Conservation (phyloP, 495 filamentous ascomycete genomes). For the Penicillium fimorum region DNA sequence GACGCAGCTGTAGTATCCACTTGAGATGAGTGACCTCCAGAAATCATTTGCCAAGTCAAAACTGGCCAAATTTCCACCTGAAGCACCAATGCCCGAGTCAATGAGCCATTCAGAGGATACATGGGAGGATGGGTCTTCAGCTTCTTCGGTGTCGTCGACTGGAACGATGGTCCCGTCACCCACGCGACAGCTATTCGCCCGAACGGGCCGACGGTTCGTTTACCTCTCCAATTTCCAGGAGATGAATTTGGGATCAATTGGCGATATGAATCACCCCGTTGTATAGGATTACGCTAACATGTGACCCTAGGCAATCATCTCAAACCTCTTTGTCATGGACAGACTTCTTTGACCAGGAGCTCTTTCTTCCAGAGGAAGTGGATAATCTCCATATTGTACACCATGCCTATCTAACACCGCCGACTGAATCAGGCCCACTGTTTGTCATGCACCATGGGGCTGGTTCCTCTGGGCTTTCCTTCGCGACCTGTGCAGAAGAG, state of each 20-base stretch:
- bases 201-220: conserved; percentile 58
- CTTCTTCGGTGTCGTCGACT: conserved; percentile 77
- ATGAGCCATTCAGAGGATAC: conserved; percentile 23
- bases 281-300: conserved; percentile 12
- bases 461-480: conserved; percentile 84
- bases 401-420: conserved; percentile 80
- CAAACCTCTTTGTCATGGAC: conserved; percentile 68
- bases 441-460: conserved; percentile 91
- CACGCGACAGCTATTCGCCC: conserved; percentile 68
- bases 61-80: conserved; percentile 60
- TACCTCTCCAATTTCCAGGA: conserved; percentile 6
- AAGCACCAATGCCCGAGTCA: conserved; percentile 48
- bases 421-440: conserved; percentile 61
- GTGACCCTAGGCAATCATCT: conserved; percentile 25
- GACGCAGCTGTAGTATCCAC: conserved; percentile 5
- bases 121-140: conserved; percentile 61
- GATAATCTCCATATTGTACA: conserved; percentile 55
- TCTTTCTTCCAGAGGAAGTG: conserved; percentile 59
- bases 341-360: conserved; percentile 82
- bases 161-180: conserved; percentile 83
- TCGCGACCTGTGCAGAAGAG: conserved; percentile 74
- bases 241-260: neutral
- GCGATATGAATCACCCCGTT: neutral
- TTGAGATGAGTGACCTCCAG: conserved; percentile 80
- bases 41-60: conserved; percentile 80